Base-by-base conservation (phyloP, 129 eudicot species). In the Mikania micrantha region DNA sequence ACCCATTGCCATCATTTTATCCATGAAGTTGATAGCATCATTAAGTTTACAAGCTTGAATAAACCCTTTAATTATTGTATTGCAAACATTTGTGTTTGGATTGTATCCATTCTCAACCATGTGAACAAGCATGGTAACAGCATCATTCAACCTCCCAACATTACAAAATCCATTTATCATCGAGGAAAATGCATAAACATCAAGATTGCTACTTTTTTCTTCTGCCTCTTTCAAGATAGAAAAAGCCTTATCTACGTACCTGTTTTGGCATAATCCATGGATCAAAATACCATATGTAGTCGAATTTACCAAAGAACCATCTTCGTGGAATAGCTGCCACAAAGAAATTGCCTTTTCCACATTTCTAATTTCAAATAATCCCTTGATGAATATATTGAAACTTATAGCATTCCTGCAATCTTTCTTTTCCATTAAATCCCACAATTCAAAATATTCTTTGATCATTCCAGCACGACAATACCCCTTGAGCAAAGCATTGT, bases 211-310 rank as follows among this genome's bases (percentile, higher is more conserved):
- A 29, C 80, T 73, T 73, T 66, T 63, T 56, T 22, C 74, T 72
- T 85, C 81, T 44, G 91, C 91, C 2, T 71, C 83, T 50, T 81
- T 74, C 28, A 92, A 27, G 36, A 84, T 58, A 0, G 63, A 54
- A 34, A 86, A 69, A 57, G 95, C 87, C 82, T 74, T 84, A 70
- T 78, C 78, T 50, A 71, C 13, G 49, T 81, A 81, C 62, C 91
- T 88, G 64, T 88, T 84, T 56, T 80, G 72, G 76, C 96, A 88
- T 58, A 92, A 77, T 1, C 98, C 98, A 53, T 92, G 87, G 64
- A 92, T 79, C 76, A 92, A 45, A 62, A 79, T 79, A 10, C 88
- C 95, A 25, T 73, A 86, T 50, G 90, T 82, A 53, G 76, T 82
- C 11, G 90, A 80, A 74, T 80, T 90, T 25, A 83, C 79, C 59